A percentile compares a stretch with the other conserved stretches of the same genome.
These are phyloP conservation scores for Aspergillus sp. DNA, from an alignment of 2,329 filamentous ascomycete genomes.

Conservation along the genomic window DNA sequence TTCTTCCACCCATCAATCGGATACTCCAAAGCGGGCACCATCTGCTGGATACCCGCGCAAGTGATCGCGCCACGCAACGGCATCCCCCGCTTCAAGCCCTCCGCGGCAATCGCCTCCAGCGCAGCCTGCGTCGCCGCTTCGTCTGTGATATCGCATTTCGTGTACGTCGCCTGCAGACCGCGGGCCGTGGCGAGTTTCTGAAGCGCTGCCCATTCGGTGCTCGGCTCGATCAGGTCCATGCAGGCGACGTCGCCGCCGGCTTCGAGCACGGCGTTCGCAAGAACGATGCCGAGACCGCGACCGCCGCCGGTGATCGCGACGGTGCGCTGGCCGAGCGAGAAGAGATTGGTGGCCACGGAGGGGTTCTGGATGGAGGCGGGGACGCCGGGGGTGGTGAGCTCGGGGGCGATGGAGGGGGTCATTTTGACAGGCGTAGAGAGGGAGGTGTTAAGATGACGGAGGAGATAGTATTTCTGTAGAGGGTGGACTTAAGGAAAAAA, in stretches of 20 bases:
- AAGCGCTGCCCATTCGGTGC: conserved; percentile 43
- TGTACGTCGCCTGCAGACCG: conserved; percentile 40
- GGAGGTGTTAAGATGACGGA: no score
- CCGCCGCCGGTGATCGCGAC: conserved; percentile 52
- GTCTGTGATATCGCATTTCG: conserved; percentile 50
- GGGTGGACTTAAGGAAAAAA: no score
- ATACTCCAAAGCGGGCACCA: conserved; percentile 49
- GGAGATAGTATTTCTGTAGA: no score
- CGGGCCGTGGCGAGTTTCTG: conserved; percentile 42
- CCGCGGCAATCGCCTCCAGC: conserved; percentile 38
- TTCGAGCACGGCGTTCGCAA: conserved; percentile 51
- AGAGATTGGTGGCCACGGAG: conserved; percentile 33
- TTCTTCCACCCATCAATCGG: conserved; percentile 36
- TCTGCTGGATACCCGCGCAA: conserved; percentile 53
- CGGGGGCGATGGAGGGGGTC: conserved; percentile 23
- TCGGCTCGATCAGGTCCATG: conserved; percentile 44
- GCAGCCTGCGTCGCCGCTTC: conserved; percentile 39
- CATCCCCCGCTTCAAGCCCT: conserved; percentile 18
- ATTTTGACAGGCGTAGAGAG: conserved; percentile 5
- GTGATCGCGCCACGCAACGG: conserved; percentile 37
- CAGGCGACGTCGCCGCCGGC: conserved; percentile 52
- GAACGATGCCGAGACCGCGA: conserved; percentile 52
- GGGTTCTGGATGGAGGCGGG: conserved; percentile 35
- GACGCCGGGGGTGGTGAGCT: conserved; percentile 20
- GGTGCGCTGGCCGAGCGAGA: conserved; percentile 46